Evolutionary conservation across 2,329 filamentous ascomycete genomes (phyloP).

Genomic region (Phoma herbarum): DNA sequence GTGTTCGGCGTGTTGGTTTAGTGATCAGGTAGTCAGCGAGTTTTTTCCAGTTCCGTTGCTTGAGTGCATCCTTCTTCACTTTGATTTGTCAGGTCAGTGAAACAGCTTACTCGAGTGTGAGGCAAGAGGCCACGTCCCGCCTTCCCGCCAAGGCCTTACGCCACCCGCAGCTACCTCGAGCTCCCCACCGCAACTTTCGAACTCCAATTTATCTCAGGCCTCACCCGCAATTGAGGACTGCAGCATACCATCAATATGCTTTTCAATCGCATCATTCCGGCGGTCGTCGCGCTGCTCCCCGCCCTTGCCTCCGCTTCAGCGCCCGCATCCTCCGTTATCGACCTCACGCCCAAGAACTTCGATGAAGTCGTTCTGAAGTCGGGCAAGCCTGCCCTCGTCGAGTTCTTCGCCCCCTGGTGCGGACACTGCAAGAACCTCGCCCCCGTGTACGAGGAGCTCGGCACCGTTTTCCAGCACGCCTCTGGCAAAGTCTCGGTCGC

Average conservation of each 20-base stretch:
- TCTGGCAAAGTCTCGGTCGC: conserved; percentile 84
- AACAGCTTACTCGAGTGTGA: conserved; percentile 26
- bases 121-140: conserved; percentile 39
- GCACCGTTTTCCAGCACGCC: conserved; percentile 73
- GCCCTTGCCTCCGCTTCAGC: conserved; percentile 67
- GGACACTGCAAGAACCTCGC: conserved; percentile 99
- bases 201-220: conserved; percentile 28
- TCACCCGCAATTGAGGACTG: conserved; percentile 33
- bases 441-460: conserved; percentile 93
- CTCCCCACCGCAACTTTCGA: conserved; percentile 25
- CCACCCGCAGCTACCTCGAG: conserved; percentile 22
- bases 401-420: conserved; percentile 99
- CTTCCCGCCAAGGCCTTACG: conserved; percentile 42
- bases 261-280: conserved; percentile 44
- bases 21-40: neutral
- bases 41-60: neutral
- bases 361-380: conserved; percentile 88
- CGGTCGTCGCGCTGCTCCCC: conserved; percentile 45
- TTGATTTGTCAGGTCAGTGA: conserved; percentile 38
- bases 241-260: conserved; percentile 38
- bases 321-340: conserved; percentile 84
- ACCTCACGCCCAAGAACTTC: conserved; percentile 90
- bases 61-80: neutral
- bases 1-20: neutral
- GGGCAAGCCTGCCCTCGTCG: conserved; percentile 93